Conservation (phyloP, 148 eudicot species). For the Diospyros kaki region DNA sequence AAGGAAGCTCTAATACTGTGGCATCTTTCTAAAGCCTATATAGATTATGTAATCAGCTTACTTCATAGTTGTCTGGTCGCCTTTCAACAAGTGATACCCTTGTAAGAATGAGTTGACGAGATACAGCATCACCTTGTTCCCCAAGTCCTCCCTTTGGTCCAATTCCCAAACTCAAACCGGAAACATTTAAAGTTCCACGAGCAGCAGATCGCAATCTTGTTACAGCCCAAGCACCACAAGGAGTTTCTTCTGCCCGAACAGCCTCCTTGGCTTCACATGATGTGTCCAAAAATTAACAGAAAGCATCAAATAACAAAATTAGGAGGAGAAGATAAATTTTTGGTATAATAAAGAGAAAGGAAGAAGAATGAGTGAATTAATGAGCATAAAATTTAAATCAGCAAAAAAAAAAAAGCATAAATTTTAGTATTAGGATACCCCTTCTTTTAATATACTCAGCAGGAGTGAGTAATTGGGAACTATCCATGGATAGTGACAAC, state of each 20-base stretch:
- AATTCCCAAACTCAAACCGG: conserved; percentile 69
- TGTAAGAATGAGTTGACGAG: conserved; percentile 89
- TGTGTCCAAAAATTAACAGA: background rate
- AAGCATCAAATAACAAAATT: conserved; percentile 1
- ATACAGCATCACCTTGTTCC: conserved; percentile 90
- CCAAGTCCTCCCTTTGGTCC: conserved; percentile 99
- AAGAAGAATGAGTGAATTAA: conserved; percentile 1
- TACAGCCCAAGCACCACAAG: conserved; percentile 89
- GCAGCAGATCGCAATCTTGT: conserved; percentile 93
- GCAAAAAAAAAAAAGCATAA: background rate
- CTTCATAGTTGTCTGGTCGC: conserved; percentile 98
- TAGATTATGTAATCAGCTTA: conserved; percentile 26
- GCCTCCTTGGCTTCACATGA: conserved; percentile 81
- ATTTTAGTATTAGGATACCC: conserved; percentile 34
- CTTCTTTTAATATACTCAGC: conserved; percentile 71
- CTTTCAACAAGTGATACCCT: conserved; percentile 91
- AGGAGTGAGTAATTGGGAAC: conserved; percentile 62
- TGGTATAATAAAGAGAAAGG: conserved; percentile 11
- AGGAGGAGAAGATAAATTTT: conserved; percentile 8
- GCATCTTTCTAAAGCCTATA: conserved; percentile 1
- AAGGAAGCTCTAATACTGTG: background rate
- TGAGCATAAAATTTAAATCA: background rate
- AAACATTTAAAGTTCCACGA: conserved; percentile 71
- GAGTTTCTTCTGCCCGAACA: conserved; percentile 97
- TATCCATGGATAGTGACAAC: conserved; percentile 65